A percentile compares a stretch with the other conserved stretches of the same genome.
These are phyloP conservation scores for Ogataea methylovora DNA, from an alignment of 805 yeast genomes.

Conservation along the genomic window DNA sequence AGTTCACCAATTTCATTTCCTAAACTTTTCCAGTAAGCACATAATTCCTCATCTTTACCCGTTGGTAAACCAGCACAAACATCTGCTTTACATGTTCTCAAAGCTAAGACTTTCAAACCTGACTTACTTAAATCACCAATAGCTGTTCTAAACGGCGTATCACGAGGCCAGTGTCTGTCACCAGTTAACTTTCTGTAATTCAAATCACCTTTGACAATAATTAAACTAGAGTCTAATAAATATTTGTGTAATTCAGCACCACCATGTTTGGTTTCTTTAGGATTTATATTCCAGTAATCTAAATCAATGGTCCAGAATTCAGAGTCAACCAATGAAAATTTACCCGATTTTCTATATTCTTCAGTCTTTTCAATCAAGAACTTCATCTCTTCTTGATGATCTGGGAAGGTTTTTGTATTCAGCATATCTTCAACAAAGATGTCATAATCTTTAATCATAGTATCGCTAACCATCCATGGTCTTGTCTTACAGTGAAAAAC, in stretches of 20 bases:
- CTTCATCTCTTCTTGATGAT: slow-evolving; percentile 38
- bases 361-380: slow-evolving; percentile 39
- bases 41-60: slow-evolving; percentile 67
- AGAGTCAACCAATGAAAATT: slow-evolving; percentile 45
- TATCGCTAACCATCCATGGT: slow-evolving; percentile 98
- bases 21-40: slow-evolving; percentile 43
- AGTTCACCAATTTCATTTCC: slow-evolving; percentile 61
- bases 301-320: slow-evolving; percentile 82
- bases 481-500: slow-evolving; percentile 82
- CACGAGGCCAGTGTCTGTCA: slow-evolving; percentile 81
- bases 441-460: slow-evolving; percentile 74
- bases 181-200: slow-evolving; percentile 92
- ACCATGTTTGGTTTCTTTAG: slow-evolving; percentile 43
- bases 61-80: slow-evolving; percentile 78
- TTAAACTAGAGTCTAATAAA: slow-evolving; percentile 55
- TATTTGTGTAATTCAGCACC: slow-evolving; percentile 57
- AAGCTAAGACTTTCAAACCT: slow-evolving; percentile 59
- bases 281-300: slow-evolving; percentile 66
- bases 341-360: slow-evolving; percentile 36
- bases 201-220: slow-evolving; percentile 90
- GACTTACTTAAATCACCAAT: slow-evolving; percentile 59
- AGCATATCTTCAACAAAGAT: slow-evolving; percentile 48
- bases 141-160: slow-evolving; percentile 67
- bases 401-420: slow-evolving; percentile 44
- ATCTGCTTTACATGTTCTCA: slow-evolving; percentile 95